Evolutionary conservation across 2,329 filamentous ascomycete genomes (phyloP).

Genomic region (Orbilia blumenaviensis): DNA sequence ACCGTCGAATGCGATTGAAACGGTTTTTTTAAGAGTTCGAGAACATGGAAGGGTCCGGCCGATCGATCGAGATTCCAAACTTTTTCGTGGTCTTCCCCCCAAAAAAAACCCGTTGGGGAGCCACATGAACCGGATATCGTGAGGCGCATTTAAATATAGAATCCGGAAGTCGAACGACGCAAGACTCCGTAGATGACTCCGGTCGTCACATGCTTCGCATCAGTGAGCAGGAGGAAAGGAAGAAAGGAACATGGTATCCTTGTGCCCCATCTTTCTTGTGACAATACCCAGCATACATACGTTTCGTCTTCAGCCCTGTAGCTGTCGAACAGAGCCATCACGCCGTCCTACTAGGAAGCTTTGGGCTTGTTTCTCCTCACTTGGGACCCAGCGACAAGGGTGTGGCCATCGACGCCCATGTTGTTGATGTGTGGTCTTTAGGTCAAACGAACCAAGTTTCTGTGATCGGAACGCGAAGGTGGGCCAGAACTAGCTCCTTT

Average conservation of each 20-base stretch:
- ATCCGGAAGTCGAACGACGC: slow-evolving; percentile 26
- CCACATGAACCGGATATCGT: slow-evolving; percentile 37
- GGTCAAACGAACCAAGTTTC: slow-evolving; percentile 21
- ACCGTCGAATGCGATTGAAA: slow-evolving; percentile 37
- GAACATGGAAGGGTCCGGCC: slow-evolving; percentile 34
- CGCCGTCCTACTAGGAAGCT: slow-evolving; percentile 2
- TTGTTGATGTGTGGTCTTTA: slow-evolving; percentile 20
- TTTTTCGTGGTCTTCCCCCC: background rate
- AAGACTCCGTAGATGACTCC: slow-evolving; percentile 26
- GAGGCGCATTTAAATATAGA: slow-evolving; percentile 44
- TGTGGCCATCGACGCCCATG: slow-evolving; percentile 38
- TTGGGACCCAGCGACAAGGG: slow-evolving; percentile 42
- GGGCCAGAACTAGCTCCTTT: slow-evolving; percentile 35
- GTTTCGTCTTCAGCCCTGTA: slow-evolving; percentile 51
- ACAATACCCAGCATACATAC: slow-evolving; percentile 28
- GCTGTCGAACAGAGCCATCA: slow-evolving; percentile 21
- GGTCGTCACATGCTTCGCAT: slow-evolving; percentile 41
- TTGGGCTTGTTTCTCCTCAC: slow-evolving; percentile 38
- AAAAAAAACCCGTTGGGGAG: background rate
- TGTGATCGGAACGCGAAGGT: slow-evolving; percentile 47
- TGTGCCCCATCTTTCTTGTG: slow-evolving; percentile 24
- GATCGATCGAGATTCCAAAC: slow-evolving; percentile 30
- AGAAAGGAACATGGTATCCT: slow-evolving; percentile 30
- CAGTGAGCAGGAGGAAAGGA: slow-evolving; percentile 2
- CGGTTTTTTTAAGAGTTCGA: slow-evolving; percentile 37